Percentiles rank a stretch among this genome's conserved stretches.
Conservation (phyloP, 1,139 yeast species). For the Pneumocystis murina region DNA sequence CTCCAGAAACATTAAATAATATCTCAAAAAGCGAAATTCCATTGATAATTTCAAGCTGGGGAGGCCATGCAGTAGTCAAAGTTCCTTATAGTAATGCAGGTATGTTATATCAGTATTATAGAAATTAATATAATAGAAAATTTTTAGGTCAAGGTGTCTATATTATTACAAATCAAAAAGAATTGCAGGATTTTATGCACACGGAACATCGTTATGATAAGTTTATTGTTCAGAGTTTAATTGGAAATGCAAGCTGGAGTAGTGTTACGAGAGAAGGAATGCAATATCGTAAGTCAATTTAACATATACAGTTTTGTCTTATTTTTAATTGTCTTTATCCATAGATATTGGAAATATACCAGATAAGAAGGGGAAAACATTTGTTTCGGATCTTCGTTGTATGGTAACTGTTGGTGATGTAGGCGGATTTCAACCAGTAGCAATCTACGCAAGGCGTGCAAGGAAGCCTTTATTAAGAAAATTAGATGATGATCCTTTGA, state of each 20-base stretch:
- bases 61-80: background rate
- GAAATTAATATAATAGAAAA: background rate
- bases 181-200: background rate
- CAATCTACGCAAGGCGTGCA: background rate
- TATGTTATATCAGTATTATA: background rate
- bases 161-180: background rate
- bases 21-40: background rate
- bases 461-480: background rate
- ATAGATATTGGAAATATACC: background rate
- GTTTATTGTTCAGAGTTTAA: background rate
- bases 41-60: background rate
- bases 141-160: slow-evolving; percentile 1
- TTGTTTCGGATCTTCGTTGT: background rate
- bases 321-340: background rate
- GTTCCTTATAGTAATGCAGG: background rate
- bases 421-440: background rate
- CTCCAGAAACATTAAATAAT: background rate
- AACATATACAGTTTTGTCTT: background rate
- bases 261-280: background rate
- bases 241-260: background rate
- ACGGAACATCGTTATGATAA: background rate
- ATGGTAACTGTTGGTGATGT: background rate
- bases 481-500: background rate
- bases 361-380: background rate
- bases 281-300: background rate